Conservation (phyloP, 2,329 filamentous ascomycete species). For the Ascochyta koolunga region DNA sequence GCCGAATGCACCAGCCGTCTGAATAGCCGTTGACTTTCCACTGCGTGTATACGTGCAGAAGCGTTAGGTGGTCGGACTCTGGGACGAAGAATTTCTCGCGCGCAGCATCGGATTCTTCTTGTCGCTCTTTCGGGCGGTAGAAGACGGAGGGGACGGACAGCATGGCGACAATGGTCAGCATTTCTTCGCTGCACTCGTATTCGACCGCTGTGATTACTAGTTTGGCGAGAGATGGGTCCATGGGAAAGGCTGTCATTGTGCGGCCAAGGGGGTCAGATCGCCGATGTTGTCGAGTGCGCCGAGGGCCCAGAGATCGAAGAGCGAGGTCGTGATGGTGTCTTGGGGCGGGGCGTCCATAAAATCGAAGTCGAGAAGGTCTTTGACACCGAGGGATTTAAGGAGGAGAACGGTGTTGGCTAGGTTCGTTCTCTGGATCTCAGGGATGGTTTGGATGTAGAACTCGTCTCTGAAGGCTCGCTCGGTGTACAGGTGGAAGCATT, state of each 20-base stretch:
- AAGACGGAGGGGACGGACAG: constrained; percentile 95
- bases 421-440: constrained; percentile 96
- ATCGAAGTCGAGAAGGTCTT: constrained; percentile 93
- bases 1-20: constrained; percentile 89
- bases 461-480: constrained; percentile 96
- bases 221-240: constrained; percentile 96
- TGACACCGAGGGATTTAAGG: constrained; percentile 91
- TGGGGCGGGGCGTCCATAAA: constrained; percentile 99
- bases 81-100: constrained; percentile 98
- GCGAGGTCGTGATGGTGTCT: constrained; percentile 94
- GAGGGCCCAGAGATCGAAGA: constrained; percentile 96
- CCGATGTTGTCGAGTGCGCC: constrained; percentile 93
- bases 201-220: constrained; percentile 89
- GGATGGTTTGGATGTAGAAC: constrained; percentile 94
- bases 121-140: constrained; percentile 93
- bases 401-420: constrained; percentile 93
- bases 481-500: constrained; percentile 92
- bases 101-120: constrained; percentile 94
- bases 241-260: constrained; percentile 96
- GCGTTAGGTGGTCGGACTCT: constrained; percentile 94
- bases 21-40: constrained; percentile 91
- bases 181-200: constrained; percentile 94
- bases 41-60: constrained; percentile 93
- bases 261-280: constrained; percentile 85
- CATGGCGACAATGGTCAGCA: constrained; percentile 98